Percentiles rank a stretch among this genome's conserved stretches.
Conservation (phyloP, 768 basidiomycete genomes). For the Dacryopinax primogenitus region DNA sequence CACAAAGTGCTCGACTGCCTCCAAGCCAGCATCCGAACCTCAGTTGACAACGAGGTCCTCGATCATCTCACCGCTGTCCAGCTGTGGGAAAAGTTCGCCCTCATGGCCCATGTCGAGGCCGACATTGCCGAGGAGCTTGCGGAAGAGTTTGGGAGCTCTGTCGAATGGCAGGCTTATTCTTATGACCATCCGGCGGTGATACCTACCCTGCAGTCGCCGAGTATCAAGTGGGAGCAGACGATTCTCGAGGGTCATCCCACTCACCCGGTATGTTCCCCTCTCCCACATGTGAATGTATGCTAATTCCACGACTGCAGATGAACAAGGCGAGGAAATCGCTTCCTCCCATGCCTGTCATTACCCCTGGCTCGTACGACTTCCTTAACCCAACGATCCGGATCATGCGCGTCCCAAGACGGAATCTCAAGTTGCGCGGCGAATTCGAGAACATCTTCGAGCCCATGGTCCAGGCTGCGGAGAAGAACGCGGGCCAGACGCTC, state of each 20-base stretch:
- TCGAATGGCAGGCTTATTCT: slow-evolving; percentile 37
- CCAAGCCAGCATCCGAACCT: slow-evolving; percentile 6
- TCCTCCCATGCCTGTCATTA: slow-evolving; percentile 36
- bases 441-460: slow-evolving; percentile 36
- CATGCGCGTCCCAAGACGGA: slow-evolving; percentile 33
- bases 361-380: slow-evolving; percentile 40
- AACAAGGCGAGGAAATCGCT: slow-evolving; percentile 44
- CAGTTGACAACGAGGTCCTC: background rate
- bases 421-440: slow-evolving; percentile 38
- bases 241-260: slow-evolving; percentile 50
- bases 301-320: slow-evolving; percentile 32
- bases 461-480: slow-evolving; percentile 32
- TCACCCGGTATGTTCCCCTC: slow-evolving; percentile 36
- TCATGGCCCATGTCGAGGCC: slow-evolving; percentile 20
- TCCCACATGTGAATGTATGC: background rate
- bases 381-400: slow-evolving; percentile 39
- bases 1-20: background rate
- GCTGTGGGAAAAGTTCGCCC: slow-evolving; percentile 6
- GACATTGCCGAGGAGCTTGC: slow-evolving; percentile 38
- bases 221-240: slow-evolving; percentile 49
- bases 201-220: slow-evolving; percentile 36
- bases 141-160: slow-evolving; percentile 30
- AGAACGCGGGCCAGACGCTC: slow-evolving; percentile 29
- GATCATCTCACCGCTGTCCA: background rate
- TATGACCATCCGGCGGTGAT: slow-evolving; percentile 38